Conservation (phyloP, 352 stramenopile species). For the Pythium phragmitis region DNA sequence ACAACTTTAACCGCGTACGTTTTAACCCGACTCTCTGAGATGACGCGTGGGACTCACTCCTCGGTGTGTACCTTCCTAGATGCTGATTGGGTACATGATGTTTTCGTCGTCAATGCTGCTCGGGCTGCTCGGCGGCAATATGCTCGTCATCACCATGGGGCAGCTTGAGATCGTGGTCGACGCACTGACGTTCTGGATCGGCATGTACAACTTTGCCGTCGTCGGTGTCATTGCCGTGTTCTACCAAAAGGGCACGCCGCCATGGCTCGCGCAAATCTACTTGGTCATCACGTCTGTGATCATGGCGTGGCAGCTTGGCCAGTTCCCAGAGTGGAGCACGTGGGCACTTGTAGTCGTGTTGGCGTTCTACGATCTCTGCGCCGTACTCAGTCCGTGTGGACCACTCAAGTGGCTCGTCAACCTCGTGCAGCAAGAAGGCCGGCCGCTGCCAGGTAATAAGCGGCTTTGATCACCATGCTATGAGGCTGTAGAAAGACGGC, state of each 20-base stretch:
- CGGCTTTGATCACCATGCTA: too few relatives aligned
- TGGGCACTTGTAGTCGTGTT: conserved; percentile 94
- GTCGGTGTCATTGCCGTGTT: conserved; percentile 90
- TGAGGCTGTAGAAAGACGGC: not conserved
- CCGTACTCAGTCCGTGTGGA: conserved; percentile 98
- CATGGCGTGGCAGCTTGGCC: conserved; percentile 97
- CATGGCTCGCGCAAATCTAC: conserved; percentile 92
- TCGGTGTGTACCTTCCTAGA: conserved; percentile 29
- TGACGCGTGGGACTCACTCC: not conserved
- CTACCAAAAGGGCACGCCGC: conserved; percentile 83
- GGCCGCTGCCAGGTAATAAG: conserved; percentile 80
- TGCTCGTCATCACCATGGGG: conserved; percentile 68
- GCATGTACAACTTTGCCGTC: conserved; percentile 92
- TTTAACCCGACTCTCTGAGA: not conserved
- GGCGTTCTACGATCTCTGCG: conserved; percentile 98
- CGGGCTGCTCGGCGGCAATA: conserved; percentile 82
- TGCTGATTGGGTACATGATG: conserved; percentile 89
- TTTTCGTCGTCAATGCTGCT: conserved; percentile 87
- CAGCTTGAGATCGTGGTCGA: conserved; percentile 67
- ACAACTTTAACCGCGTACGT: conserved; percentile 80
- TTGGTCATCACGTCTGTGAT: conserved; percentile 96
- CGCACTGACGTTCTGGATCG: conserved; percentile 59
- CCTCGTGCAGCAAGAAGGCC: conserved; percentile 91
- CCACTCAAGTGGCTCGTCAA: conserved; percentile 96
- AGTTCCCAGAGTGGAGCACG: conserved; percentile 95